A percentile compares a stretch with the other conserved stretches of the same genome.
phyloP scores from a whole-genome alignment of 148 eudicot species.

The Dianthus caryophyllus region DNA sequence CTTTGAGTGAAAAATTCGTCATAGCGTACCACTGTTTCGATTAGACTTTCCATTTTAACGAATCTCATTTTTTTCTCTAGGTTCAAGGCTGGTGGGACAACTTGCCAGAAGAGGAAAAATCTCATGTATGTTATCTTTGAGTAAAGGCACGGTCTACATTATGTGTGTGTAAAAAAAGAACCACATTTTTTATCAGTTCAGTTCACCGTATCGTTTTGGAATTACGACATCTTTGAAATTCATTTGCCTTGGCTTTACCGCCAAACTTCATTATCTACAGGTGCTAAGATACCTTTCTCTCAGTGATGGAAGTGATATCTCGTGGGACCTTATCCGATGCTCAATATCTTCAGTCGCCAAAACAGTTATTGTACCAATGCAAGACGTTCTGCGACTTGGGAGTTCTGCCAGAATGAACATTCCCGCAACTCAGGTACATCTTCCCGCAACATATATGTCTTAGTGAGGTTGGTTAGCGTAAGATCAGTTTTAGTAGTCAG shows the following conservation, averaged over 20 bases:
- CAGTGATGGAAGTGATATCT: constrained; percentile 42
- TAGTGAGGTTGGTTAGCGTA: not conserved
- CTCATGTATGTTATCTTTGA: constrained; percentile 44
- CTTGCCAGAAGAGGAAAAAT: constrained; percentile 66
- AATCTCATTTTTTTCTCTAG: constrained; percentile 35
- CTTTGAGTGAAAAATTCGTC: not conserved
- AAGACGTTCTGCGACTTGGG: constrained; percentile 81
- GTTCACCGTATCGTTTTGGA: too few relatives aligned
- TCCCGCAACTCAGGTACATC: constrained; percentile 89
- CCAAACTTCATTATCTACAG: constrained; percentile 32
- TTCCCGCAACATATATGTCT: not conserved
- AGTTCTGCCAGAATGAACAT: constrained; percentile 92
- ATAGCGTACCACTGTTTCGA: not conserved
- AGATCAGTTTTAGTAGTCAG: not conserved
- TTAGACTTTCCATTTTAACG: constrained; percentile 4
- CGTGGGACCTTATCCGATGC: constrained; percentile 73
- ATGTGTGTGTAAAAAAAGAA: too few relatives aligned
- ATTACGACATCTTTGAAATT: too few relatives aligned
- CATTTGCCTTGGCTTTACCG: constrained; percentile 6
- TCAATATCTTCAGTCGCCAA: constrained; percentile 78
- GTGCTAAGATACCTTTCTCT: constrained; percentile 65
- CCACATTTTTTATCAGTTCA: too few relatives aligned
- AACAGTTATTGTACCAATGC: constrained; percentile 87
- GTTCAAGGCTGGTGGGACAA: constrained; percentile 91
- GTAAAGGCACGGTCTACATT: not conserved